phyloP scores from a whole-genome alignment of 164 flowering plant genomes.

The Nymphaea colorata region DNA sequence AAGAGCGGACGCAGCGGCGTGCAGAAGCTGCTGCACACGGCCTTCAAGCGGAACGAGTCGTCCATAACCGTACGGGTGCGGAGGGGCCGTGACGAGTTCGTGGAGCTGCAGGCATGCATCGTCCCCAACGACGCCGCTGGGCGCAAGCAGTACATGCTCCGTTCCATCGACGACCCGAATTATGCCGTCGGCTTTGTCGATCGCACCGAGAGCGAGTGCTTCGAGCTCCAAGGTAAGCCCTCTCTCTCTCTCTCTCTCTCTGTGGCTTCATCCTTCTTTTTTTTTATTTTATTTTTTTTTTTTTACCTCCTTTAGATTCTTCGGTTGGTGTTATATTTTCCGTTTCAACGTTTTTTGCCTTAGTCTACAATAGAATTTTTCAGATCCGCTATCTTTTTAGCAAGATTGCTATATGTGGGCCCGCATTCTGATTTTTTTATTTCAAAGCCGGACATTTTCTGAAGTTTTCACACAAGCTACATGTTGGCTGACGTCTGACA shows the following conservation, averaged over 20 bases:
- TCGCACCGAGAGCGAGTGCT: constrained; percentile 73
- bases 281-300: no score
- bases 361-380: no score
- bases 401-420: no score
- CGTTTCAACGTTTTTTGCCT: neutral
- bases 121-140: constrained; percentile 58
- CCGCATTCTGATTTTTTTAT: no score
- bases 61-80: constrained; percentile 65
- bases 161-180: constrained; percentile 78
- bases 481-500: no score
- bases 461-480: no score
- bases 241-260: neutral
- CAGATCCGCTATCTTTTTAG: no score
- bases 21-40: constrained; percentile 57
- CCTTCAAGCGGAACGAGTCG: constrained; percentile 57
- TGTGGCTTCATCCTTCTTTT: no score
- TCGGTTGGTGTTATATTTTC: neutral
- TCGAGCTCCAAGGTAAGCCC: constrained; percentile 56
- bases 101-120: constrained; percentile 75
- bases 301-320: neutral
- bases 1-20: constrained; percentile 64
- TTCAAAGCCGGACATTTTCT: no score
- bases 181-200: constrained; percentile 77
- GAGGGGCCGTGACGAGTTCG: constrained; percentile 53
- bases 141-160: constrained; percentile 53